Percentiles rank a stretch among this genome's conserved stretches.
Conservation (phyloP, 176 grass and related monocot species). For the Thalia dealbata region DNA sequence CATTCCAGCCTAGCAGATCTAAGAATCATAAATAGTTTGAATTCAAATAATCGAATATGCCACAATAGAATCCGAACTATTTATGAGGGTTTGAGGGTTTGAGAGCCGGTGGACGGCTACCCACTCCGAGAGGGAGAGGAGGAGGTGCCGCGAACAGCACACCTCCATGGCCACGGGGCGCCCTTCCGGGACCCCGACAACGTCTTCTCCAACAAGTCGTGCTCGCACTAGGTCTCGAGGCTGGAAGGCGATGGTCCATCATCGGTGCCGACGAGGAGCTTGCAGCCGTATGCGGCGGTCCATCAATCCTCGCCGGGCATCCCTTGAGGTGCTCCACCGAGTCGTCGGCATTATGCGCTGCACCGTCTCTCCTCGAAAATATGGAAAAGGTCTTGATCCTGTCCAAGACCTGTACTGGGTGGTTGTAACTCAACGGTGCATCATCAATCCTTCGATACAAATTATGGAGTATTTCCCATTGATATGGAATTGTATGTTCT, state of each 20-base stretch:
- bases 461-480: no score
- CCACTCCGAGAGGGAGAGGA: no score
- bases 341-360: constrained; percentile 90
- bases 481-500: no score
- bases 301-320: constrained; percentile 52
- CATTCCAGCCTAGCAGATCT: no score
- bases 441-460: no score
- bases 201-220: constrained; percentile 55
- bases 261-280: constrained; percentile 55
- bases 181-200: no score
- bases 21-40: no score
- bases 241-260: constrained; percentile 12
- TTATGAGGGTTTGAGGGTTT: constrained; percentile 63
- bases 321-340: constrained; percentile 58
- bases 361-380: no score
- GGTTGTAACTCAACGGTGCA: neutral
- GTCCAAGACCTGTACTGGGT: neutral
- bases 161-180: no score
- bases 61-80: no score
- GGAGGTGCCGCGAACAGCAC: no score
- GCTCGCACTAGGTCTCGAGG: constrained; percentile 52
- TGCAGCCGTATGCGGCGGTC: constrained; percentile 56
- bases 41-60: no score
- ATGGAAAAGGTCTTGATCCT: neutral
- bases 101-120: constrained; percentile 90